A percentile compares a stretch with the other conserved stretches of the same genome.
These are phyloP conservation scores for Beauveria scarabaeidicola DNA, from an alignment of 2,329 filamentous ascomycete genomes.

Conservation along the genomic window DNA sequence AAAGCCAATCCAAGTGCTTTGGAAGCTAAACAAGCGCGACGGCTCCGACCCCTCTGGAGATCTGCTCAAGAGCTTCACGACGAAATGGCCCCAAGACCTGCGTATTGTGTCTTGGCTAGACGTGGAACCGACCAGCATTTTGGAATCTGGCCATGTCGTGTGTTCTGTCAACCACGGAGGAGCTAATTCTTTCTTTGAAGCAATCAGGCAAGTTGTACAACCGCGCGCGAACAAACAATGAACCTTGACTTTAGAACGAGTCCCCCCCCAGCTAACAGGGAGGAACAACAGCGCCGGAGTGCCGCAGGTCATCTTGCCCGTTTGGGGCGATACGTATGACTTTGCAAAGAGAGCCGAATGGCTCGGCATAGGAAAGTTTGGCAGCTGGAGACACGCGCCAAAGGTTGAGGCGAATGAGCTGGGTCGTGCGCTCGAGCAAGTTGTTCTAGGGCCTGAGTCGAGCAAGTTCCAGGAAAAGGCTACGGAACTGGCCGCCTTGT, in stretches of 20 bases:
- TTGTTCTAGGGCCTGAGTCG: neutral
- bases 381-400: slow-evolving; percentile 19
- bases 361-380: slow-evolving; percentile 30
- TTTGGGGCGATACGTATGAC: slow-evolving; percentile 36
- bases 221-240: neutral
- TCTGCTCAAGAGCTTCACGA: slow-evolving; percentile 14
- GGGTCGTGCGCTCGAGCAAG: neutral
- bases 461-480: neutral
- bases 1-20: slow-evolving; percentile 18
- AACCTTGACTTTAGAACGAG: too few species aligned
- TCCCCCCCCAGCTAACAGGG: neutral
- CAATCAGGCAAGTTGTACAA: slow-evolving; percentile 27
- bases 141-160: slow-evolving; percentile 27
- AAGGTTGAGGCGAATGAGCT: neutral
- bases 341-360: slow-evolving; percentile 34
- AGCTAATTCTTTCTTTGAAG: slow-evolving; percentile 35
- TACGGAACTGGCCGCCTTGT: neutral
- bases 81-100: slow-evolving; percentile 14
- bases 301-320: slow-evolving; percentile 35
- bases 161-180: slow-evolving; percentile 32
- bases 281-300: slow-evolving; percentile 26
- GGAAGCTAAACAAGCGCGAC: slow-evolving; percentile 21
- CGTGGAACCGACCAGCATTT: slow-evolving; percentile 24
- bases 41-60: slow-evolving; percentile 13
- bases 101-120: slow-evolving; percentile 22